A percentile compares a stretch with the other conserved stretches of the same genome.
These are phyloP conservation scores for Lactuca sativa DNA, from an alignment of 129 eudicot species.

Conservation along the genomic window DNA sequence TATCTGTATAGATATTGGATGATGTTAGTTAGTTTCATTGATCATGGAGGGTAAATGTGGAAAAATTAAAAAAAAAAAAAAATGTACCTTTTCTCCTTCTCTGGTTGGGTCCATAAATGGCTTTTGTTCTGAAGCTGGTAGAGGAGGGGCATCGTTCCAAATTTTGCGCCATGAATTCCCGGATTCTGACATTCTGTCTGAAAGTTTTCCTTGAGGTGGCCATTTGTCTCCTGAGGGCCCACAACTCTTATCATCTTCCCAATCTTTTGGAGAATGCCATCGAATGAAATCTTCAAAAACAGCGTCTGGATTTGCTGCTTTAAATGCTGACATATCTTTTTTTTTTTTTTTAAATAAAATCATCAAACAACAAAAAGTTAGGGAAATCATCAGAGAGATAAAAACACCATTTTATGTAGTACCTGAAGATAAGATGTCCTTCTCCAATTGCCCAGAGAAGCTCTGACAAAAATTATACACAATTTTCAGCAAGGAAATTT, in stretches of 20 bases:
- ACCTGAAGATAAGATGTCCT: constrained; percentile 88
- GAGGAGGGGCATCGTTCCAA: constrained; percentile 83
- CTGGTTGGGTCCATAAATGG: constrained; percentile 86
- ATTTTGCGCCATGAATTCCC: constrained; percentile 86
- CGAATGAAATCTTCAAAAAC: constrained; percentile 94
- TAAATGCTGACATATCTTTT: constrained; percentile 93
- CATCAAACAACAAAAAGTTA: neutral
- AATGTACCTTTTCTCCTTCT: constrained; percentile 93
- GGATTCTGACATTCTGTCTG: constrained; percentile 87
- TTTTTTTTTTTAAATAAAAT: neutral
- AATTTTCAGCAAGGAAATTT: constrained; percentile 16
- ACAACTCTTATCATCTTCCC: constrained; percentile 61
- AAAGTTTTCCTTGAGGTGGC: constrained; percentile 92
- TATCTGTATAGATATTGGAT: constrained; percentile 38
- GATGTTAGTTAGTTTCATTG: neutral
- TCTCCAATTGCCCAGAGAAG: constrained; percentile 92
- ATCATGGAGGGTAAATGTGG: neutral
- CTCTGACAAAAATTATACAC: constrained; percentile 52
- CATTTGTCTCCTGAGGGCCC: constrained; percentile 43
- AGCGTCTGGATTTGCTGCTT: constrained; percentile 96
- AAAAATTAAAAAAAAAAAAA: neutral
- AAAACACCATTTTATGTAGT: constrained; percentile 1
- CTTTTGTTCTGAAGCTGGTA: constrained; percentile 84
- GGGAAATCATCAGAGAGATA: neutral
- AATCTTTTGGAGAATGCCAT: constrained; percentile 99